Evolutionary conservation across 208 protist genomes (phyloP), one percentile per base, ranked within the genome.

Genomic region (Crithidia sp.): DNA sequence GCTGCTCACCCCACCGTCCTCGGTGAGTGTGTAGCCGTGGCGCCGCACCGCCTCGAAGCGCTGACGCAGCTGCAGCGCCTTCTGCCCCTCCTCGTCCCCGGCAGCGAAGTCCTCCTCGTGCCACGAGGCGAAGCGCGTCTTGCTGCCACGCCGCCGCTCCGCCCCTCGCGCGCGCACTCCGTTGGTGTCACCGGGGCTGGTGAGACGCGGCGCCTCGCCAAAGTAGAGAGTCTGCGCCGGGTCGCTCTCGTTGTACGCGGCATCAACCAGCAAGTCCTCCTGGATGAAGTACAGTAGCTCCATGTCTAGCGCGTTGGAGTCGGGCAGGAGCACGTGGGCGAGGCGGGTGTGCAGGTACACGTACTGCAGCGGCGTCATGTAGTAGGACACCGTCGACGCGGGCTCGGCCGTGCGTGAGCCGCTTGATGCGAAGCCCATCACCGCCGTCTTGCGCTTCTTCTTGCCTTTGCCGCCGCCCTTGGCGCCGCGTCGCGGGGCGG

Each of bases 271-370:
- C 37, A 96, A 64, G 55, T 96, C 92, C 67, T 85, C 75, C 78
- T 88, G 77, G 37, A 93, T 85, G 47, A 88, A 88, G 56, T 92
- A 82, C 28, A 96, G 73, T 79, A 96, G 81, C 60, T 94, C 84
- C 64, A 92, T 74, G 64, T 94, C 77, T 10, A 87, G 64, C 10
- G 85, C 80, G 10, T 78, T 62, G 61, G 70, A 76, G 40, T 79
- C 71, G 9, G 91, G 92, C 44, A 96, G 82, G 28, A 96, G 81
- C n/a, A 93, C 79, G 40, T 71, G 59, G 5, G 87, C 84, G 37
- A 96, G 87, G 56, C 92, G 92, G 49, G 85, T 85, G 76, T 96
- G 85, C 37, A 96, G 81, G 70, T 96, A 96, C 13, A 93, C 76
- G 76, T 96, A 96, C 75, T 96, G 92, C 44, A 88, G 57, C 2